A percentile compares a stretch with the other conserved stretches of the same genome.
phyloP scores from a whole-genome alignment of 2,329 filamentous ascomycete genomes.

The Aureobasidium sp. region DNA sequence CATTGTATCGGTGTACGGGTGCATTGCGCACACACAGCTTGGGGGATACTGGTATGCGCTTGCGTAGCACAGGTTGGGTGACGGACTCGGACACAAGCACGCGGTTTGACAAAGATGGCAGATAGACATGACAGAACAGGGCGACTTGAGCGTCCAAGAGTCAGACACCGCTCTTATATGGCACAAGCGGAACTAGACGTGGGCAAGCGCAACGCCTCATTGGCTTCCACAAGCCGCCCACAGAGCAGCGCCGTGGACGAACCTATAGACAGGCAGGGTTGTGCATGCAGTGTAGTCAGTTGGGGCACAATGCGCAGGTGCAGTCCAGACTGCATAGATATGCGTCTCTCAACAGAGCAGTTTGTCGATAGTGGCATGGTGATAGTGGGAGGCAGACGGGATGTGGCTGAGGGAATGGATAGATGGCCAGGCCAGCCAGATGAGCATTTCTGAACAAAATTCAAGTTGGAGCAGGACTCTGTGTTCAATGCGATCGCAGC shows the following conservation, averaged over 20 bases:
- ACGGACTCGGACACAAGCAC: conserved; percentile 4
- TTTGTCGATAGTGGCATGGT: background rate
- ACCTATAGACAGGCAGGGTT: background rate
- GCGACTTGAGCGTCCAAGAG: conserved; percentile 5
- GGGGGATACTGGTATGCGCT: conserved; percentile 11
- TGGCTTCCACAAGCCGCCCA: conserved; percentile 14
- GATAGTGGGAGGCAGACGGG: background rate
- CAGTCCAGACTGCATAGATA: background rate
- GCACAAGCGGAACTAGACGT: conserved; percentile 15
- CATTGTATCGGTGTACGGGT: conserved; percentile 11
- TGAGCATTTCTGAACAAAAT: background rate
- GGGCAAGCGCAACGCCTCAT: conserved; percentile 14
- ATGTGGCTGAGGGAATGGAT: background rate
- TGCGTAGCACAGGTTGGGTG: conserved; percentile 5
- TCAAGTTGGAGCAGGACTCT: background rate
- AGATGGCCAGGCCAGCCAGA: conserved; percentile 8
- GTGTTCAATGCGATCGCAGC: background rate
- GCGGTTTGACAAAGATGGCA: conserved; percentile 1
- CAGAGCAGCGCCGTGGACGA: background rate
- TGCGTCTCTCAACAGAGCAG: background rate
- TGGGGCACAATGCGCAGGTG: background rate
- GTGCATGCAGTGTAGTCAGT: background rate
- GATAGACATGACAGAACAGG: conserved; percentile 4
- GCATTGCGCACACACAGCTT: conserved; percentile 4
- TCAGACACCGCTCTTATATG: conserved; percentile 16